phyloP scores from a whole-genome alignment of 768 basidiomycete species.

The Xerocomellus chrysenteron region DNA sequence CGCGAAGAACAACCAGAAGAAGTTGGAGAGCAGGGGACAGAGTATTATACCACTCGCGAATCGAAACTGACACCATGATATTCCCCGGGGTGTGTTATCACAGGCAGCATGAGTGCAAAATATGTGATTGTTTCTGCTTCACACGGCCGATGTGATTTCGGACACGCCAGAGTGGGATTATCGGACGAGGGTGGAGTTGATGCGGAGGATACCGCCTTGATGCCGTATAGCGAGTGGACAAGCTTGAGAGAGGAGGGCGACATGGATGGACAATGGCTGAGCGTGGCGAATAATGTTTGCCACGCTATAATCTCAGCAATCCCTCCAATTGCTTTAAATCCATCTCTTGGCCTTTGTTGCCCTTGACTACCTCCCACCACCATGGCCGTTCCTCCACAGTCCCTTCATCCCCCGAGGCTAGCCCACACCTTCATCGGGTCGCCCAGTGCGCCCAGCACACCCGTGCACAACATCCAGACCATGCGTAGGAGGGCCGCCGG shows the following conservation, averaged over 20 bases:
- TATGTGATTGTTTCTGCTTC: neutral
- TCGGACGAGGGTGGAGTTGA: conserved; percentile 6
- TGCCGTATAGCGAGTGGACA: conserved; percentile 22
- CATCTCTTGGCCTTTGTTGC: neutral
- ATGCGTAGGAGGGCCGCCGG: conserved; percentile 90
- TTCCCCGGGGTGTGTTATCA: conserved; percentile 4
- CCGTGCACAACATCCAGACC: conserved; percentile 86
- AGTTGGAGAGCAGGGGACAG: conserved; percentile 57
- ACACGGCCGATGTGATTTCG: neutral
- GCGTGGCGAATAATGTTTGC: too few relatives aligned
- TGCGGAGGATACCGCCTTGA: conserved; percentile 35
- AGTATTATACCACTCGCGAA: conserved; percentile 65
- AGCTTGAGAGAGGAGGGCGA: conserved; percentile 1
- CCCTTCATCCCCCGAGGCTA: conserved; percentile 71
- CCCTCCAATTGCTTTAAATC: conserved; percentile 6
- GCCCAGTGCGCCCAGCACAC: conserved; percentile 79
- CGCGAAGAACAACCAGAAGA: conserved; percentile 93
- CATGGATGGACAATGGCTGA: neutral
- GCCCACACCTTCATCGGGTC: conserved; percentile 69
- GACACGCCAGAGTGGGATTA: neutral
- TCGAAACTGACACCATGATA: conserved; percentile 41
- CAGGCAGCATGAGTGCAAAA: neutral
- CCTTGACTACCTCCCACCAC: conserved; percentile 18
- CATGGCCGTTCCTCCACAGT: conserved; percentile 32
- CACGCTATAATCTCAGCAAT: too few relatives aligned